A percentile compares a stretch with the other conserved stretches of the same genome.
These are phyloP conservation scores for Baorangia bicolor DNA, from an alignment of 768 basidiomycete species.

Conservation along the genomic window DNA sequence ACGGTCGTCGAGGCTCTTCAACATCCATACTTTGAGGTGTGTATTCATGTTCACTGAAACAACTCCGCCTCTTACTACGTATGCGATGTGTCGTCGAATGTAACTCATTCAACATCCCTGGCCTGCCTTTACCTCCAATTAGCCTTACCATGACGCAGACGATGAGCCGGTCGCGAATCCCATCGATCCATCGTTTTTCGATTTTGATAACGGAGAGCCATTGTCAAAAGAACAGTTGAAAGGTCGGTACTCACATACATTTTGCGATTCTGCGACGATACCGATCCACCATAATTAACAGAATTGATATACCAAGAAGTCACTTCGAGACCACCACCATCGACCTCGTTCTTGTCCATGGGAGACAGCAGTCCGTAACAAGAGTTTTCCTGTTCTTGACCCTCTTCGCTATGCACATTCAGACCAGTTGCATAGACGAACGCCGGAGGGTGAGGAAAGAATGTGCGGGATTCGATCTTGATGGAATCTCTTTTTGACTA, in stretches of 20 bases:
- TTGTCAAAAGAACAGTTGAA: constrained; percentile 69
- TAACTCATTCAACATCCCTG: neutral
- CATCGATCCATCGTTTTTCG: constrained; percentile 76
- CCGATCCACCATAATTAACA: neutral
- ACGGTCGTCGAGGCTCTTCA: constrained; percentile 84
- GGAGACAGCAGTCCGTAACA: constrained; percentile 13
- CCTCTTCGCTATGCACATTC: neutral
- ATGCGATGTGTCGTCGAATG: neutral
- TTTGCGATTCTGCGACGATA: neutral
- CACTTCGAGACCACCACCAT: constrained; percentile 23
- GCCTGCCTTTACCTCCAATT: neutral
- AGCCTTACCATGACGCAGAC: constrained; percentile 86
- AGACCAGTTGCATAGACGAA: neutral
- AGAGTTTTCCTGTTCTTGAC: neutral
- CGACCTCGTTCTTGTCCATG: constrained; percentile 16
- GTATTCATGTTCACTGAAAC: constrained; percentile 9
- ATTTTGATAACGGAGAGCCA: constrained; percentile 72
- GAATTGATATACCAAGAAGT: constrained; percentile 54
- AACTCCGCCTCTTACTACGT: neutral
- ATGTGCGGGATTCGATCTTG: neutral
- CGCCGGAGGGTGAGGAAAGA: no score
- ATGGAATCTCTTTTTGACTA: neutral
- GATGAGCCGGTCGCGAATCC: constrained; percentile 85
- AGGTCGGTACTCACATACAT: constrained; percentile 38
- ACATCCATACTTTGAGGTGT: constrained; percentile 85